These are phyloP conservation scores for Kluyveromyces dobzhanskii DNA, from an alignment of 805 yeast species.

Conservation along the genomic window DNA sequence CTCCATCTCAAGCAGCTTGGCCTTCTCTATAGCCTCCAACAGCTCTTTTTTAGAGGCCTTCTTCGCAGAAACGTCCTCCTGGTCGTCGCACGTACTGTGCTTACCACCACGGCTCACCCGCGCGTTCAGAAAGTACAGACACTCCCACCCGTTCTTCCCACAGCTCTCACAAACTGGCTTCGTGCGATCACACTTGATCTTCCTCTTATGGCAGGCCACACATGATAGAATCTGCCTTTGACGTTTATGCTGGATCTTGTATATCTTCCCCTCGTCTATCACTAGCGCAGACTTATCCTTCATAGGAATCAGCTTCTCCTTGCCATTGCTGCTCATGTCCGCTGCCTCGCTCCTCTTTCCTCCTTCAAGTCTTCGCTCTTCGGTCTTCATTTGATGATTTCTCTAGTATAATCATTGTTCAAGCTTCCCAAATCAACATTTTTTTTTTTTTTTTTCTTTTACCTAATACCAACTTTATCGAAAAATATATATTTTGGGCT, in stretches of 20 bases:
- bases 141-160: constrained; percentile 36
- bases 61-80: constrained; percentile 16
- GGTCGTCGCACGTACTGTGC: constrained; percentile 17
- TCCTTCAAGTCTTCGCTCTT: too few relatives aligned
- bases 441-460: too few relatives aligned
- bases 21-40: constrained; percentile 9
- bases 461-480: too few relatives aligned
- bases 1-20: constrained; percentile 5
- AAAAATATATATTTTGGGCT: too few relatives aligned
- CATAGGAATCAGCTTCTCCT: constrained; percentile 21
- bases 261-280: constrained; percentile 43
- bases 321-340: neutral
- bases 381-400: too few relatives aligned
- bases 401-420: too few relatives aligned
- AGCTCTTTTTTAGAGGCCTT: constrained; percentile 6
- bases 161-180: constrained; percentile 47
- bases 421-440: too few relatives aligned
- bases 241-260: constrained; percentile 53
- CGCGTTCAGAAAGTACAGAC: constrained; percentile 52
- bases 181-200: constrained; percentile 47
- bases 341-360: too few relatives aligned
- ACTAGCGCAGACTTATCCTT: constrained; percentile 31
- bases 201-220: constrained; percentile 49
- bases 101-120: constrained; percentile 34
- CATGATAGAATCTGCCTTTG: constrained; percentile 52